Percentiles rank a stretch among this genome's conserved stretches.
These are phyloP conservation scores for Pseudisothecium myosuroides DNA, from an alignment of 225 moss, liverwort and hornwort genomes.

Conservation along the genomic window DNA sequence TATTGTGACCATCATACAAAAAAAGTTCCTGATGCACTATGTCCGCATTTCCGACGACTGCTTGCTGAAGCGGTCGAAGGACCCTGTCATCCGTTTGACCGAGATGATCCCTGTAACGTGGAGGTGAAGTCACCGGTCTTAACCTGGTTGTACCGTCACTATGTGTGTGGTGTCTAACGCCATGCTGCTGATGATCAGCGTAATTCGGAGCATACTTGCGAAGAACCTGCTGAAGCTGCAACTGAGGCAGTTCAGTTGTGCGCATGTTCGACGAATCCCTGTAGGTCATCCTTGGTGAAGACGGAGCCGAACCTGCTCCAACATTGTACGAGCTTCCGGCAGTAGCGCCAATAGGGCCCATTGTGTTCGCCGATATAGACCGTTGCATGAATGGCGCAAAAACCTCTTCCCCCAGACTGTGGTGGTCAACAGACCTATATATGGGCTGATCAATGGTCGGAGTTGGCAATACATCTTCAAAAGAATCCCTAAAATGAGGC, in stretches of 20 bases:
- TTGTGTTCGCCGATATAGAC: conserved; percentile 44
- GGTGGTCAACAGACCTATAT: conserved; percentile 64
- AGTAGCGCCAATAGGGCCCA: conserved; percentile 18
- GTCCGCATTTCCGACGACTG: conserved; percentile 24
- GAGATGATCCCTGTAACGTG: conserved; percentile 69
- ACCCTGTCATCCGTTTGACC: conserved; percentile 53
- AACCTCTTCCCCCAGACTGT: conserved; percentile 43
- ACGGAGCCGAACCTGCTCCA: conserved; percentile 67
- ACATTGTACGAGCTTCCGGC: conserved; percentile 5
- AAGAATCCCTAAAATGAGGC: conserved; percentile 29
- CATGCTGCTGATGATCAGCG: conserved; percentile 38
- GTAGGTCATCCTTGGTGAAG: conserved; percentile 61
- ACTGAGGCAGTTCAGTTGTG: conserved; percentile 23
- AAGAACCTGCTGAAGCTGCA: conserved; percentile 17
- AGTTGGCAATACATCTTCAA: conserved; percentile 8
- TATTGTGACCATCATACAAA: conserved; percentile 37
- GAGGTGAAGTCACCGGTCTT: conserved; percentile 68
- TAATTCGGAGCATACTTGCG: conserved; percentile 41
- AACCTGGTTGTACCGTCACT: conserved; percentile 49
- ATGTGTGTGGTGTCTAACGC: conserved; percentile 37
- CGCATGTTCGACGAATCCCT: conserved; percentile 48
- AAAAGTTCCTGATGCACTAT: conserved; percentile 44
- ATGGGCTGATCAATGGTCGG: conserved; percentile 32
- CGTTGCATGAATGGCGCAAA: conserved; percentile 45
- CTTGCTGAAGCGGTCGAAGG: conserved; percentile 41